Percentiles rank a stretch among this genome's conserved stretches.
Conservation (phyloP, 495 filamentous ascomycete species). For the Penicillium maclennaniae region DNA sequence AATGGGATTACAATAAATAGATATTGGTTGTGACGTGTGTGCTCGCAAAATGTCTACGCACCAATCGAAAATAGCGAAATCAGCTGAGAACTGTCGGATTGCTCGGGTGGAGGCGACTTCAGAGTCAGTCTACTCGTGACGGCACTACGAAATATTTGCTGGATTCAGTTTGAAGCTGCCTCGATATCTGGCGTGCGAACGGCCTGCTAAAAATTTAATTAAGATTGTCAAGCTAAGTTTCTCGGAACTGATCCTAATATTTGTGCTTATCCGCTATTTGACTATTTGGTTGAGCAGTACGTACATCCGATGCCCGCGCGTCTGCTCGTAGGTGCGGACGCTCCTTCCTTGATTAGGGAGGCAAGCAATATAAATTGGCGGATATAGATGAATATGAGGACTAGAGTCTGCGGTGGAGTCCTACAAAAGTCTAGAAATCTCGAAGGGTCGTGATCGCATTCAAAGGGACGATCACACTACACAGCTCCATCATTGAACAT, state of each 20-base stretch:
- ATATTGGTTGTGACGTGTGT: too few species aligned
- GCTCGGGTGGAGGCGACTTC: too few species aligned
- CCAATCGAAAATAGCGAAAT: neutral
- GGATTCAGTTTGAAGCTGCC: slow-evolving; percentile 11
- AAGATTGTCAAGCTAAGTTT: too few species aligned
- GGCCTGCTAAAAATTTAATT: slow-evolving; percentile 1
- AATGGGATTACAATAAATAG: too few species aligned
- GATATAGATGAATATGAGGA: slow-evolving; percentile 9
- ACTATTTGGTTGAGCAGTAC: slow-evolving; percentile 9
- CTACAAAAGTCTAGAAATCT: too few species aligned
- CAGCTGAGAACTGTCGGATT: too few species aligned
- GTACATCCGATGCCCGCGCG: slow-evolving; percentile 5
- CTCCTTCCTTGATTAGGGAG: slow-evolving; percentile 13
- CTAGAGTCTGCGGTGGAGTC: slow-evolving; percentile 18
- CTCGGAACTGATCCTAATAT: slow-evolving; percentile 22
- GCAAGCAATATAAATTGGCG: slow-evolving; percentile 12
- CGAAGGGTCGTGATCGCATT: too few species aligned
- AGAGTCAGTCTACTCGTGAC: too few species aligned
- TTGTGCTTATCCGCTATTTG: slow-evolving; percentile 21
- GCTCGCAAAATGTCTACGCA: too few species aligned
- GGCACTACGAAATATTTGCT: too few species aligned
- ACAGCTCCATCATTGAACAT: neutral
- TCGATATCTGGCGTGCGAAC: slow-evolving; percentile 23
- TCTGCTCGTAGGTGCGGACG: slow-evolving; percentile 23
- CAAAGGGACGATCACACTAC: neutral